These are phyloP conservation scores for Starmerella scarabaei DNA, from an alignment of 805 yeast genomes.

Conservation along the genomic window DNA sequence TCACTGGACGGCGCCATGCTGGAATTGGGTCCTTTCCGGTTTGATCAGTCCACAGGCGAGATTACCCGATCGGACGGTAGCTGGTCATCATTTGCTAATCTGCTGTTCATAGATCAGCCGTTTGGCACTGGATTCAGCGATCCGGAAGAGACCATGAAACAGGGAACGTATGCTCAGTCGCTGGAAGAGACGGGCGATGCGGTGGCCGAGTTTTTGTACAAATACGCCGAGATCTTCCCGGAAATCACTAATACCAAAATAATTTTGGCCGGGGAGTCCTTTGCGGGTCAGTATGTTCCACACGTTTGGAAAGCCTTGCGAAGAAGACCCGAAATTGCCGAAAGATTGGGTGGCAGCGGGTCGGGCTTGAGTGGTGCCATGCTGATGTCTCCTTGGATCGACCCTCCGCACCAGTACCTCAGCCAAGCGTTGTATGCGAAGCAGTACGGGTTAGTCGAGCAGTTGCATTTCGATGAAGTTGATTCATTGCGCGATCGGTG, in stretches of 20 bases:
- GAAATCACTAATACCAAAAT: conserved; percentile 51
- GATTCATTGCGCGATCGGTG: conserved; percentile 23
- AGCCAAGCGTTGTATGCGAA: conserved; percentile 63
- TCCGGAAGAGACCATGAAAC: conserved; percentile 31
- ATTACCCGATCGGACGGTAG: conserved; percentile 36
- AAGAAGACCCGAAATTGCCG: conserved; percentile 24
- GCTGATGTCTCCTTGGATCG: conserved; percentile 92
- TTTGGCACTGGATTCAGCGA: conserved; percentile 83
- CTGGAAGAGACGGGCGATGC: conserved; percentile 42
- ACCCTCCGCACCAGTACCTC: conserved; percentile 72
- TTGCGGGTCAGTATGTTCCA: conserved; percentile 95
- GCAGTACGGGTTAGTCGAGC: conserved; percentile 41
- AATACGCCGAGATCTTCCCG: conserved; percentile 61
- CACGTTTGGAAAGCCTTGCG: conserved; percentile 58
- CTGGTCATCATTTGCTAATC: conserved; percentile 70
- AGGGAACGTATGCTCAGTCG: conserved; percentile 27
- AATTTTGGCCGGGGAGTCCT: conserved; percentile 85
- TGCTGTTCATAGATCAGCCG: conserved; percentile 88
- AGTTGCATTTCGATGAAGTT: conserved; percentile 19
- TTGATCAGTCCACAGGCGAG: conserved; percentile 35
- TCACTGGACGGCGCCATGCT: conserved; percentile 94
- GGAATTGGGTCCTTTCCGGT: conserved; percentile 82
- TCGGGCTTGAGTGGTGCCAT: conserved; percentile 45
- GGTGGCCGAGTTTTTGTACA: conserved; percentile 50
- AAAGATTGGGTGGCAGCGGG: conserved; percentile 25